A percentile compares a stretch with the other conserved stretches of the same genome.
Evolutionary conservation across 177 flowering plant genomes (phyloP).

Genomic region (Vitis hybrid): DNA sequence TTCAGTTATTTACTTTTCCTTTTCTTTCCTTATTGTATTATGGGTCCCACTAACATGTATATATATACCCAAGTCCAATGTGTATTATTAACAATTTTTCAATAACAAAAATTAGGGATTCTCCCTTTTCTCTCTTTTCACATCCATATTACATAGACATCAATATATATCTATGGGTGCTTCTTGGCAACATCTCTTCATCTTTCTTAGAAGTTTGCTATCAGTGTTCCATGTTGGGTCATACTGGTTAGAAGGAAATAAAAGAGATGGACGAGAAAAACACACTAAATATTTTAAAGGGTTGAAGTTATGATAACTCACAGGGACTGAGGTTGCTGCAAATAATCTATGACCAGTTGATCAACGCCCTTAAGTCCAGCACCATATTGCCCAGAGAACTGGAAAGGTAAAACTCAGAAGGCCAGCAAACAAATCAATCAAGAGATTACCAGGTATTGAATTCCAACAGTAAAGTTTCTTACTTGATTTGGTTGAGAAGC

Average conservation of each 20-base stretch:
- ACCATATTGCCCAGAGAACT: slow-evolving; percentile 40
- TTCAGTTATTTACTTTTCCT: no score
- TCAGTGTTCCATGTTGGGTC: no score
- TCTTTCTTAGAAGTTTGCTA: neutral
- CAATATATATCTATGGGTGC: no score
- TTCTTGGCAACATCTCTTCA: no score
- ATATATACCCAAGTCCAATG: no score
- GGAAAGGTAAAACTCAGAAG: slow-evolving; percentile 7
- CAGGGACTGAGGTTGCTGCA: slow-evolving; percentile 46
- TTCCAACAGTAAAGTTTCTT: slow-evolving; percentile 3
- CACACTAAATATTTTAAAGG: neutral
- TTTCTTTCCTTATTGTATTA: no score
- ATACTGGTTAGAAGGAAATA: no score
- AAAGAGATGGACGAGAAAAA: neutral
- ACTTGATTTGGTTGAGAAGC: slow-evolving; percentile 48
- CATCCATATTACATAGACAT: no score
- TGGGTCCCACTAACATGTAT: no score
- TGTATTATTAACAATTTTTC: no score
- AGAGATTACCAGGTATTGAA: neutral
- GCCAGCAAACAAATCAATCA: neutral
- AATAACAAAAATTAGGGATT: no score
- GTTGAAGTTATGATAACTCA: slow-evolving; percentile 26
- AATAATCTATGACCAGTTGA: slow-evolving; percentile 41
- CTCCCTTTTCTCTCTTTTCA: no score
- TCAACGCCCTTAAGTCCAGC: slow-evolving; percentile 35